A percentile compares a stretch with the other conserved stretches of the same genome.
Evolutionary conservation across 2,329 filamentous ascomycete species (phyloP).

Genomic region (Alternaria sp.): DNA sequence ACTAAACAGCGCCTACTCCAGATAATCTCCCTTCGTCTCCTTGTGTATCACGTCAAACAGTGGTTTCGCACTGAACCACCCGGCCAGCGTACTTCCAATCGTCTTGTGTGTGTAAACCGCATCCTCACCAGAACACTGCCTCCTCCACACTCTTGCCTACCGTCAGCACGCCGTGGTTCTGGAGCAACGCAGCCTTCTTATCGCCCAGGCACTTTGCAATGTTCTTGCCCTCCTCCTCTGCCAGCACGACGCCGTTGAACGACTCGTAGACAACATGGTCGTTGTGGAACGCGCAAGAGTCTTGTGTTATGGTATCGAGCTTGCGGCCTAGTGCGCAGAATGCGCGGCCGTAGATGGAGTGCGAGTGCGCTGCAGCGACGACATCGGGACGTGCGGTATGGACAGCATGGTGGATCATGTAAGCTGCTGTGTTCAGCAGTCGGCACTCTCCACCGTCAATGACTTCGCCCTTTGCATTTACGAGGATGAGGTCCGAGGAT

Average conservation of each 20-base stretch:
- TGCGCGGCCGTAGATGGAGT: conserved; percentile 66
- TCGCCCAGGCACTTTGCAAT: conserved; percentile 60
- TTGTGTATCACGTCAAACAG: conserved; percentile 74
- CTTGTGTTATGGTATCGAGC: conserved; percentile 68
- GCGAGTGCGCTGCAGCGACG: conserved; percentile 66
- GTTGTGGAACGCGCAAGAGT: conserved; percentile 63
- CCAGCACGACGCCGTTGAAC: conserved; percentile 64
- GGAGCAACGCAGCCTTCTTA: conserved; percentile 62
- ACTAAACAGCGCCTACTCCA: conserved; percentile 50
- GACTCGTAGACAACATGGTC: conserved; percentile 62
- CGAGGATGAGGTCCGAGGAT: conserved; percentile 71
- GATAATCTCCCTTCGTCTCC: conserved; percentile 66
- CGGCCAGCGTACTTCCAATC: conserved; percentile 67
- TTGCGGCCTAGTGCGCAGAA: conserved; percentile 69
- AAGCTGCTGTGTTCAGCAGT: conserved; percentile 58
- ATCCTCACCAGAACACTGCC: conserved; percentile 68
- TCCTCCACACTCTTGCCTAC: conserved; percentile 61
- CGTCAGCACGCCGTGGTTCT: conserved; percentile 64
- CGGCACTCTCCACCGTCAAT: conserved; percentile 65
- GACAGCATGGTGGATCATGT: conserved; percentile 68
- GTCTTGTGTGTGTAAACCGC: conserved; percentile 72
- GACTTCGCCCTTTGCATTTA: conserved; percentile 67
- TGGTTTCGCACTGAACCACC: conserved; percentile 75
- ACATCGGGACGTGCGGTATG: conserved; percentile 67
- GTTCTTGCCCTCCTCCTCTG: conserved; percentile 62